Percentiles rank a stretch among this genome's conserved stretches.
phyloP scores from a whole-genome alignment of 75 land plant genomes.

The Cryptomeria japonica region DNA sequence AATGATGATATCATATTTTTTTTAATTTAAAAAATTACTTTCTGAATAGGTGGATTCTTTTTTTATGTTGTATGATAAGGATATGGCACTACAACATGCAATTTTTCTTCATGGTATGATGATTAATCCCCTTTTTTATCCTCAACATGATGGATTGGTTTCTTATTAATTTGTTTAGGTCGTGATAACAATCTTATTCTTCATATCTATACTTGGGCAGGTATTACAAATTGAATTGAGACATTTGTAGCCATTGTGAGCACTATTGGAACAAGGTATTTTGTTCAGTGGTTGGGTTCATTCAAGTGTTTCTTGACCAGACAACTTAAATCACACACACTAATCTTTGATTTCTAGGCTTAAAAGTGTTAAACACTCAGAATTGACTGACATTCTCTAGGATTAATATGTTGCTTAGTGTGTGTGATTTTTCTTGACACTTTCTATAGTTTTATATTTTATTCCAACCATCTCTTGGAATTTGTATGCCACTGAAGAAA shows the following conservation, averaged over 20 bases:
- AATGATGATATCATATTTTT: too few species aligned
- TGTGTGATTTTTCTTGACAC: too few species aligned
- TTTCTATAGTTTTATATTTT: conserved; percentile 64
- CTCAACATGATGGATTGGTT: background rate
- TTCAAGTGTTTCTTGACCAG: conserved; percentile 91
- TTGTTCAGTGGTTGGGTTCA: conserved; percentile 94
- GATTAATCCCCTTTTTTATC: background rate
- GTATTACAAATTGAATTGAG: conserved; percentile 85
- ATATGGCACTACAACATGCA: conserved; percentile 89
- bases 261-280: conserved; percentile 92
- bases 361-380: too few species aligned
- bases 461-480: conserved; percentile 60
- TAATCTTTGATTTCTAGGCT: too few species aligned
- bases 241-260: conserved; percentile 90
- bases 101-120: conserved; percentile 93
- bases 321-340: too few species aligned
- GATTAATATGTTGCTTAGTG: too few species aligned
- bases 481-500: conserved; percentile 50
- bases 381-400: too few species aligned
- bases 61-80: conserved; percentile 50
- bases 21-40: too few species aligned
- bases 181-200: background rate
- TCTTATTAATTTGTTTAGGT: background rate
- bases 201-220: conserved; percentile 34
- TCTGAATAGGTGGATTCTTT: too few species aligned